Evolutionary conservation across 2,329 filamentous ascomycete genomes (phyloP), one percentile per base, ranked within the genome.

Genomic region (Neospermospora avenae): DNA sequence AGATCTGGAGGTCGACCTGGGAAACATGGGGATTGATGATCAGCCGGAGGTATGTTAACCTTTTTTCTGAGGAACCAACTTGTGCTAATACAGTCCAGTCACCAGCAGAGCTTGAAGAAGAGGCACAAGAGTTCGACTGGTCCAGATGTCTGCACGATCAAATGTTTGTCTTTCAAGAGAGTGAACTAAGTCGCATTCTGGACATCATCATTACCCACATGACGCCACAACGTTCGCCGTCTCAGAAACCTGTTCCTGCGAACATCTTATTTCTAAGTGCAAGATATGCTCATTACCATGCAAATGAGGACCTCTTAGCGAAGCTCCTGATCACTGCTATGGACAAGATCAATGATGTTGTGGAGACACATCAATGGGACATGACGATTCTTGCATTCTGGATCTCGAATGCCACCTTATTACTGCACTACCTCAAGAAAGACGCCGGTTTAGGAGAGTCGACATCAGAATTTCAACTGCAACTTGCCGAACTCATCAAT

Each of bases 381-480:
- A 99, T 99, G 95, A 99, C 95, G 0, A 96, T 99, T 67, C 80
- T 99, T 39, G 95, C 95, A 2, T 99, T 99, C 72, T 99, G 95
- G 95, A 92, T 97, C 70, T 98, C 95, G 1, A 99, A 99, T 74
- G 92, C 91, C 8, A 99, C 95, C 0, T 78, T 99, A 41, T 78
- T 99, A n/a, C 79, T 98, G 56, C 93, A 99, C 74, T 99, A 99
- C 72, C 80, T 99, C 57, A 97, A 96, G 74, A 99, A 99, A 75
- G 95, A 99, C 69, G 78, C 83, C 5, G 93, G 91, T 0, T 77
- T 98, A 18, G 83, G 93, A 6, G 84, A 88, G 70, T 87, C 89
- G 8, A 98, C 93, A 0, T 84, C 87, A 0, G 88, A 95, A 67
- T 98, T 97, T 67, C 95, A 99, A 74, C 85, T 91, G 16, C 93